Evolutionary conservation across 2,329 filamentous ascomycete genomes (phyloP).

Genomic region (Fusarium pseudocircinatum): DNA sequence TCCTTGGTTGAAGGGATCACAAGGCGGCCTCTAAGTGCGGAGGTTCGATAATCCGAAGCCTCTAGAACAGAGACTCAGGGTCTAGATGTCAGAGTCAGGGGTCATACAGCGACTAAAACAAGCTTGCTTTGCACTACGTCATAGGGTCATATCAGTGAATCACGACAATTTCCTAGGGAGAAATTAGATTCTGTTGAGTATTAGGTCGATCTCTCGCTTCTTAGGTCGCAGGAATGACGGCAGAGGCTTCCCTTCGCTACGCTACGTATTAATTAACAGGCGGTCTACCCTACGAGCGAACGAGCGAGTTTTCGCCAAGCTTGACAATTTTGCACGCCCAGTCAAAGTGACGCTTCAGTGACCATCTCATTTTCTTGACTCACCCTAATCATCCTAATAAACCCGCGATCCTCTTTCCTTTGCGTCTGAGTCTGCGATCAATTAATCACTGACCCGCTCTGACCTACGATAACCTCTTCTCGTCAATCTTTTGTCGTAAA

Average conservation of each 20-base stretch:
- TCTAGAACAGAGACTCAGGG: background rate
- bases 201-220: constrained; percentile 1
- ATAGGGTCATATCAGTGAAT: constrained; percentile 23
- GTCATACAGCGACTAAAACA: constrained; percentile 24
- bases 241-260: constrained; percentile 20
- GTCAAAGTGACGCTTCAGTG: constrained; percentile 9
- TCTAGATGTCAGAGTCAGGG: constrained; percentile 5
- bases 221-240: constrained; percentile 24
- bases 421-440: background rate
- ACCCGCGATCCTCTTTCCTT: background rate
- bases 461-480: constrained; percentile 3
- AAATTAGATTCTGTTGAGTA: background rate
- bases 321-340: background rate
- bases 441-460: constrained; percentile 2
- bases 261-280: constrained; percentile 9
- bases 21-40: background rate
- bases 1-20: constrained; percentile 2
- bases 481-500: background rate
- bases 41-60: background rate
- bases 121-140: constrained; percentile 30
- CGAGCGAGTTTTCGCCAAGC: background rate
- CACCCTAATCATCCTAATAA: background rate
- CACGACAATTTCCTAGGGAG: constrained; percentile 24
- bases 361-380: background rate
- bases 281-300: background rate